phyloP scores from a whole-genome alignment of 305 asterid genomes.

The Salvia sclarea region DNA sequence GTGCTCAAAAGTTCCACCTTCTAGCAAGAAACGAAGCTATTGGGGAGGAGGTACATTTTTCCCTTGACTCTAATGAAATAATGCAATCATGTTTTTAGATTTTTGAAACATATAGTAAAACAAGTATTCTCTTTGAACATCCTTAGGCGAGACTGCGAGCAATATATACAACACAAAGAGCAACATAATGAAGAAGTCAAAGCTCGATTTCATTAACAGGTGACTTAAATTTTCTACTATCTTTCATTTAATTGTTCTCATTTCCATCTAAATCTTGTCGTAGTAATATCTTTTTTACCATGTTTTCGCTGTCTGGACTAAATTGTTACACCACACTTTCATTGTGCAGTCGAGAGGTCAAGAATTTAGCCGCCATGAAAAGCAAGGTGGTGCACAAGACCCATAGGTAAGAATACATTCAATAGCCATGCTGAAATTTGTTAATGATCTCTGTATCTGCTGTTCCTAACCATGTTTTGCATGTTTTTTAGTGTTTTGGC shows the following conservation, averaged over 20 bases:
- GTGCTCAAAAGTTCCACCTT: slow-evolving; percentile 86
- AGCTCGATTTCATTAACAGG: slow-evolving; percentile 78
- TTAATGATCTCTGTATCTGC: slow-evolving; percentile 1
- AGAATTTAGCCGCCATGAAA: slow-evolving; percentile 71
- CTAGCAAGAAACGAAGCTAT: slow-evolving; percentile 69
- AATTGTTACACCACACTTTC: slow-evolving; percentile 25
- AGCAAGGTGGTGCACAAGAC: slow-evolving; percentile 53
- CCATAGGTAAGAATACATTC: slow-evolving; percentile 50
- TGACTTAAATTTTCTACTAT: slow-evolving; percentile 23
- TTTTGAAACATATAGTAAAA: slow-evolving; percentile 22
- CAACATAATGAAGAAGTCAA: slow-evolving; percentile 88
- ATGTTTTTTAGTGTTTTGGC: slow-evolving; percentile 40
- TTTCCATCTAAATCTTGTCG: background rate
- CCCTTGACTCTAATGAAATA: slow-evolving; percentile 25
- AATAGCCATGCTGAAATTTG: background rate
- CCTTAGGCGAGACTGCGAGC: slow-evolving; percentile 44
- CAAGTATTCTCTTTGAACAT: slow-evolving; percentile 22
- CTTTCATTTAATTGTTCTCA: background rate
- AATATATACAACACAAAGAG: slow-evolving; percentile 73
- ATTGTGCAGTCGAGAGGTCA: slow-evolving; percentile 73
- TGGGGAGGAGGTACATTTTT: slow-evolving; percentile 74
- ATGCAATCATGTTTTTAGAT: background rate
- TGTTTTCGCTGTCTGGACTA: no score
- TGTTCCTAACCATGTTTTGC: slow-evolving; percentile 23
- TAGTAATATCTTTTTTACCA: background rate